Conservation (phyloP, 108 stramenopile species). For the Heterococcus sp. region DNA sequence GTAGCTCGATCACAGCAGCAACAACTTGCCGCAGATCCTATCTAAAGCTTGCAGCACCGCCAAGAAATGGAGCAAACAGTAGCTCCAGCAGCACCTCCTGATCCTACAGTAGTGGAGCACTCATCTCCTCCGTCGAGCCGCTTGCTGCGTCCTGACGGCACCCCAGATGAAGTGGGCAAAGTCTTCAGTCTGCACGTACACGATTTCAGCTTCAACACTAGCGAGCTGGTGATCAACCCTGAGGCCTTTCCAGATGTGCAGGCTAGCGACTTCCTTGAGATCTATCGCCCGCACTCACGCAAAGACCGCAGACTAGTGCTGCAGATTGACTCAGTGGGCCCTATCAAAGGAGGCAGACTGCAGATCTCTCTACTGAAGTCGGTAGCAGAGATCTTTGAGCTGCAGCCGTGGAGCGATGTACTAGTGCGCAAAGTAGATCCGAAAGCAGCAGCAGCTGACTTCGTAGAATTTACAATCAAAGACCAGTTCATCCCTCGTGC, state of each 20-base stretch:
- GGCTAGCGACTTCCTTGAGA: background rate
- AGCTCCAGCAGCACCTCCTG: too few species aligned
- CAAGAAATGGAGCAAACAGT: too few species aligned
- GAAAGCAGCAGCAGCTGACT: constrained; percentile 24
- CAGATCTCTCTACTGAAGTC: constrained; percentile 3
- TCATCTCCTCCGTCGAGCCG: too few species aligned
- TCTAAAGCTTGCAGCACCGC: too few species aligned
- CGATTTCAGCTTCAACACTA: background rate
- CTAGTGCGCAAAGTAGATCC: constrained; percentile 16
- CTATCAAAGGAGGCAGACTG: background rate
- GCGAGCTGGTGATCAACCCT: constrained; percentile 22
- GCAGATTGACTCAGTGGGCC: background rate
- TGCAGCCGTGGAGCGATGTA: constrained; percentile 1
- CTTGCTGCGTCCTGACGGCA: too few species aligned
- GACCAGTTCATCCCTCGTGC: constrained; percentile 78
- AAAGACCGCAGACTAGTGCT: background rate
- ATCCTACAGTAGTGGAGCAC: too few species aligned
- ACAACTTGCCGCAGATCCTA: too few species aligned
- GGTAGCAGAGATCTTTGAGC: background rate
- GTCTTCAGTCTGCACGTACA: background rate
- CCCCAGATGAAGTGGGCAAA: too few species aligned
- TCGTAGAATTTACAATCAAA: constrained; percentile 58
- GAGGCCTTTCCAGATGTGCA: background rate
- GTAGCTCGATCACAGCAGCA: too few species aligned
- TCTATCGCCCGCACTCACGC: background rate